Conservation (phyloP, 164 flowering plant species). For the Tetracentron sinense region DNA sequence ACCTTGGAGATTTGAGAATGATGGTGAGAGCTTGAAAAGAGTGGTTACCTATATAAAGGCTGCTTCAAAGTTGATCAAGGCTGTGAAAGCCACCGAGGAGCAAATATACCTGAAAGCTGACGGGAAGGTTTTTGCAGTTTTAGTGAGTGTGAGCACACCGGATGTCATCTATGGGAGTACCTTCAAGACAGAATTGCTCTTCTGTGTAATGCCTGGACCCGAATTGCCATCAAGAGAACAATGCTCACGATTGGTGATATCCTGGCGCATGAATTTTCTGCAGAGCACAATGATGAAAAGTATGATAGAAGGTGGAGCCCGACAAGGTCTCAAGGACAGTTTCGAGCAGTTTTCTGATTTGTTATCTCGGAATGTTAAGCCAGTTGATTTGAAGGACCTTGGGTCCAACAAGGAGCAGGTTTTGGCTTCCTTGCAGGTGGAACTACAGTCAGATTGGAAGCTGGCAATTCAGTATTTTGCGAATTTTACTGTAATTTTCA, state of each 20-base stretch:
- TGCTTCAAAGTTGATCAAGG: slow-evolving; percentile 63
- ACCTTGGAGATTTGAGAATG: slow-evolving; percentile 71
- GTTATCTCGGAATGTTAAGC: slow-evolving; percentile 52
- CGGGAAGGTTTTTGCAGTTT: slow-evolving; percentile 69
- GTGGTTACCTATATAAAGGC: slow-evolving; percentile 60
- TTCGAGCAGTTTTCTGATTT: slow-evolving; percentile 50
- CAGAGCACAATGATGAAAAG: slow-evolving; percentile 97
- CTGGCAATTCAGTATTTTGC: slow-evolving; percentile 73
- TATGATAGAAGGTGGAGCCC: slow-evolving; percentile 88
- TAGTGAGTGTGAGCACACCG: slow-evolving; percentile 71
- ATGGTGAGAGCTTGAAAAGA: slow-evolving; percentile 57
- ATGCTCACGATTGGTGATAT: slow-evolving; percentile 65
- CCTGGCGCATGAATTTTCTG: slow-evolving; percentile 86
- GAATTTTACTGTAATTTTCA: slow-evolving; percentile 69
- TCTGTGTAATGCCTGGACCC: slow-evolving; percentile 77
- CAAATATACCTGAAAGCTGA: slow-evolving; percentile 81
- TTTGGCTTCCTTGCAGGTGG: slow-evolving; percentile 76
- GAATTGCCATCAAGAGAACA: slow-evolving; percentile 75
- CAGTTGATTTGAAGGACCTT: slow-evolving; percentile 53
- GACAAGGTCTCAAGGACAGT: slow-evolving; percentile 80
- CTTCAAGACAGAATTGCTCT: slow-evolving; percentile 71
- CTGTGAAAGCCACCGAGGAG: slow-evolving; percentile 84
- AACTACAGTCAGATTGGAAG: slow-evolving; percentile 75
- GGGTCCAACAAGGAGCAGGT: slow-evolving; percentile 69
- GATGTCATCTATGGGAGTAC: slow-evolving; percentile 80